Evolutionary conservation across 2,329 filamentous ascomycete species (phyloP).

Genomic region (Colletotrichum sansevieriae): DNA sequence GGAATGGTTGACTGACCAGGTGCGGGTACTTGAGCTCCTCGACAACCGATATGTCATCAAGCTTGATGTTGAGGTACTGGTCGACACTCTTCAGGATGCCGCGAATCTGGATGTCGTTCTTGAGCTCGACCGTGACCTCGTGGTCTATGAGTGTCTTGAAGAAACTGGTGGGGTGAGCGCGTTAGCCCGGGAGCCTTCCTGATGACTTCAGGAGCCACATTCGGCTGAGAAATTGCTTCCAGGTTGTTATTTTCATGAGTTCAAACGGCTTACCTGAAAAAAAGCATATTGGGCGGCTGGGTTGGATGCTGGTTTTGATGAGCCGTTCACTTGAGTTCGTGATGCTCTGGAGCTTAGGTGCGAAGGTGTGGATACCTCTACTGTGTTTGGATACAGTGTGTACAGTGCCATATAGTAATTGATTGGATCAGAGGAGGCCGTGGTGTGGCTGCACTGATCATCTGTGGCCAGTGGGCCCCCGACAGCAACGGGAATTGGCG

Average conservation of each 20-base stretch:
- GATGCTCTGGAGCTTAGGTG: slow-evolving; percentile 28
- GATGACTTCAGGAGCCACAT: neutral
- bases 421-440: too few species aligned
- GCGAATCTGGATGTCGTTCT: slow-evolving; percentile 98
- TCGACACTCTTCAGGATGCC: slow-evolving; percentile 97
- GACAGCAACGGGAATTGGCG: too few species aligned
- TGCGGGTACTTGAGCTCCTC: slow-evolving; percentile 97
- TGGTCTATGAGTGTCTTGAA: slow-evolving; percentile 99
- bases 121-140: slow-evolving; percentile 97
- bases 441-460: too few species aligned
- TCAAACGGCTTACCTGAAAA: slow-evolving; percentile 56
- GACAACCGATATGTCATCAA: slow-evolving; percentile 93
- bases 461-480: slow-evolving; percentile 11
- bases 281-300: slow-evolving; percentile 55
- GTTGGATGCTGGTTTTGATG: slow-evolving; percentile 26
- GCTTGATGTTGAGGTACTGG: slow-evolving; percentile 99
- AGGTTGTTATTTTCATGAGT: neutral
- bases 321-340: slow-evolving; percentile 32
- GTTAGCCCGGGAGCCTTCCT: slow-evolving; percentile 11
- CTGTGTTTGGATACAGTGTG: slow-evolving; percentile 20
- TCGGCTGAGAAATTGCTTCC: neutral
- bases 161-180: slow-evolving; percentile 71
- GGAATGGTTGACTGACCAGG: slow-evolving; percentile 67
- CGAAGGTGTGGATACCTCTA: slow-evolving; percentile 21
- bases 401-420: neutral